Conservation (phyloP, 73 alveolate species). For the Stentor roeselii region DNA sequence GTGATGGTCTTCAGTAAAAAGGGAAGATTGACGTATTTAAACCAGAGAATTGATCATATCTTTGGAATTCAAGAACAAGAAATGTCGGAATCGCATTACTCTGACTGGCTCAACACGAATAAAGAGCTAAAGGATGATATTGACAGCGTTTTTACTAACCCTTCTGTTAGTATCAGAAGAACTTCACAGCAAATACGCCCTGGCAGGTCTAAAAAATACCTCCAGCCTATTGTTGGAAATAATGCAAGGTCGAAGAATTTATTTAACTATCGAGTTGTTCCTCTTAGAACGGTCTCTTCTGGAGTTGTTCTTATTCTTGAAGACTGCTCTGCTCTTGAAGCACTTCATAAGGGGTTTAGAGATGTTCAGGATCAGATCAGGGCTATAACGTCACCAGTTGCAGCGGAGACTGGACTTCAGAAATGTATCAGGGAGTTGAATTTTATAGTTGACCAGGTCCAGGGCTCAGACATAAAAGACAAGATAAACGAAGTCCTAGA, state of each 20-base stretch:
- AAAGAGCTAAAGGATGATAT: background rate
- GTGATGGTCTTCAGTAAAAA: background rate
- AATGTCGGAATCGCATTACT: background rate
- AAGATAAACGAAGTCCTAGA: background rate
- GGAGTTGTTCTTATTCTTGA: constrained; percentile 20
- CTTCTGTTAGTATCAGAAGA: background rate
- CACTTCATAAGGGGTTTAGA: constrained; percentile 7
- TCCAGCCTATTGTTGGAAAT: background rate
- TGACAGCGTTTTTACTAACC: background rate
- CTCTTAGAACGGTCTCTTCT: background rate
- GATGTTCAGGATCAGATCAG: constrained; percentile 15
- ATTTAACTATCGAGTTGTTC: background rate
- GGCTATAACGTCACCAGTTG: background rate
- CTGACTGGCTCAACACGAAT: constrained; percentile 11
- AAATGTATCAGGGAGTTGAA: background rate
- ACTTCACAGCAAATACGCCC: background rate
- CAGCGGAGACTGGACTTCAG: constrained; percentile 13
- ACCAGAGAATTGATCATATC: background rate
- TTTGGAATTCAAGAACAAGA: background rate
- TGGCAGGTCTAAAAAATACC: background rate
- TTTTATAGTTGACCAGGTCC: background rate
- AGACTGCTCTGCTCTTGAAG: constrained; percentile 9
- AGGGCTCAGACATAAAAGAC: background rate
- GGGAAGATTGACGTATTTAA: background rate
- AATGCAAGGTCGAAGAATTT: background rate